A percentile compares a stretch with the other conserved stretches of the same genome.
Conservation (phyloP, 2,329 filamentous ascomycete species). For the Cercospora berteroae region DNA sequence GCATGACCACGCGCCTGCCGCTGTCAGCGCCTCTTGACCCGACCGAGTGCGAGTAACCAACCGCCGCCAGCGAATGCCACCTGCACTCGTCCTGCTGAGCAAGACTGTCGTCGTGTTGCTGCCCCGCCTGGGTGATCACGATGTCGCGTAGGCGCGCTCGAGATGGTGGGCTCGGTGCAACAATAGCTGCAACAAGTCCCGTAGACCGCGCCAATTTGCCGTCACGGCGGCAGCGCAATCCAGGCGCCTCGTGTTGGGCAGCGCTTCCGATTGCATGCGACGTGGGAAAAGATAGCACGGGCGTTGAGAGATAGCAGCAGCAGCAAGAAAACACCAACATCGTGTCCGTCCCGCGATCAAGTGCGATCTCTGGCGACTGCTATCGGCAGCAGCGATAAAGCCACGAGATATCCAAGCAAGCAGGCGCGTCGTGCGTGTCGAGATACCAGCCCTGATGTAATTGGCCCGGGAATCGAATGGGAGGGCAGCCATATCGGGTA, state of each 20-base stretch:
- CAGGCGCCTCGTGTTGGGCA: not conserved
- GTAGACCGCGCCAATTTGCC: constrained; percentile 6
- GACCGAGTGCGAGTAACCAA: constrained; percentile 4
- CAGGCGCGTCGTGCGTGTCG: not conserved
- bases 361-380: constrained; percentile 12
- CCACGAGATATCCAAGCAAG: not conserved
- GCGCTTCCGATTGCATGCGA: not conserved
- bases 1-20: constrained; percentile 6
- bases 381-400: constrained; percentile 5
- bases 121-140: not conserved
- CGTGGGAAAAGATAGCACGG: not conserved
- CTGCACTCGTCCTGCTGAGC: not conserved
- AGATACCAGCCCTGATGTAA: constrained; percentile 7
- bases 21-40: constrained; percentile 6
- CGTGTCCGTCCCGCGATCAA: constrained; percentile 4
- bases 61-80: not conserved
- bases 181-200: not conserved
- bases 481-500: constrained; percentile 16
- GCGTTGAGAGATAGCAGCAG: constrained; percentile 2
- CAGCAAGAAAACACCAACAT: not conserved
- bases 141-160: not conserved
- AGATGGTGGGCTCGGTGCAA: not conserved
- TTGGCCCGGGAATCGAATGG: not conserved
- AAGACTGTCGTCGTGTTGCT: not conserved
- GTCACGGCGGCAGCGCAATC: constrained; percentile 1